Evolutionary conservation across 1,284 basidiomycete species (phyloP), one percentile per base, ranked within the genome.

Genomic region (Trichosporon faecale): DNA sequence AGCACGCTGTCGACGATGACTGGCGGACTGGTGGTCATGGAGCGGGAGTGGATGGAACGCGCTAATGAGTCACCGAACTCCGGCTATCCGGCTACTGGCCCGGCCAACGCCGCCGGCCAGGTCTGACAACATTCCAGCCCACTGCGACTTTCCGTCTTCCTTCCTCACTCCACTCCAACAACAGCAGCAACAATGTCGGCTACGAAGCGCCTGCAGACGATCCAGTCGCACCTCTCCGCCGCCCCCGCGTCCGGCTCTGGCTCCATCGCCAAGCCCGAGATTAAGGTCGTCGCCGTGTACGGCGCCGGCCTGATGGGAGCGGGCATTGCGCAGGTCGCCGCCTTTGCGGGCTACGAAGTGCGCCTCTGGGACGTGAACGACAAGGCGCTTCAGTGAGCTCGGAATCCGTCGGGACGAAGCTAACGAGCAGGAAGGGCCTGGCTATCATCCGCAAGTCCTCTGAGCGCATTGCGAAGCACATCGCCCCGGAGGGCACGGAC

Each of bases 391-490:
- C 68, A 81, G 80, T 79, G 27, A 46, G 76, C 57, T 31, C 1
- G 9, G 25, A 27, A 33, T 11, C 23, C 1, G 37, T 2, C 4
- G 7, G 2, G n/a, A n/a, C n/a, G n/a, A n/a, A 23, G 23, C 27
- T 57, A 33, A 63, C 61, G 7, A 7, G 5, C 64, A 71, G 70
- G 16, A 66, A 60, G 14, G 86, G 86, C 21, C 78, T 85, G 64
- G 79, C 76, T 25, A 87, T 87, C 78, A 88, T 88, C 74, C 75
- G 80, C 69, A 87, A 86, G 74, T 87, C 86, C 4, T 81, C 88
- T 14, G 76, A 79, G 2, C 83, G 87, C 33, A 83, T 88, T 66
- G 86, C 85, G 69, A 86, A 87, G 77, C 84, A 85, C 67, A 77
- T 81, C 70, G 79, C 83, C 44, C 85, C 86, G 21, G 80, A 85